Evolutionary conservation across 495 filamentous ascomycete genomes (phyloP), one percentile per base, ranked within the genome.

Genomic region (Trichocladium antarcticum): DNA sequence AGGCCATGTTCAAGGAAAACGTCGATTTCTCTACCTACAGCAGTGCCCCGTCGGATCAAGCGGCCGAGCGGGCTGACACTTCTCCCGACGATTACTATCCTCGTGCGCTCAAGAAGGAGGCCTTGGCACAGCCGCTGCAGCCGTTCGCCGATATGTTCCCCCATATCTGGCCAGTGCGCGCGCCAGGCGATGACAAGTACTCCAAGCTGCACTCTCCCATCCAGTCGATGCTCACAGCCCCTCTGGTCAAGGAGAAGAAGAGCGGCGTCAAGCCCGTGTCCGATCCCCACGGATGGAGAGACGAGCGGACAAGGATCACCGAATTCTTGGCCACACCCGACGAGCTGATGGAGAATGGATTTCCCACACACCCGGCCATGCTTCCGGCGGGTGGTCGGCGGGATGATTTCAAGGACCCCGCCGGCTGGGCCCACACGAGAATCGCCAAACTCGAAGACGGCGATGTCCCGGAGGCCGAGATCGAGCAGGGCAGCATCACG

Each of bases 111-210:
- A 70, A 70, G 16, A 65, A 69, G 52, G 72, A 80, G 2, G 68
- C 67, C 9, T 63, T 96, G 6, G 80, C 85, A 0, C 61, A 69
- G 12, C 69, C 78, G 11, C 60, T 97, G 7, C 75, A 79, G 50
- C 79, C 78, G 0, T 72, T 97, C 41, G 79, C 83, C n/a, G 76
- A 84, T 37, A 82, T 94, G 58, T 98, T 98, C 50, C 70, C 79
- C 6, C 81, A 88, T 51, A 68, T 93, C 22, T 98, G 90, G 92
- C 92, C 92, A 1, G 77, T 95, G 34, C 81, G 78, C 56, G 81
- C 87, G 1, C 82, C 85, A 0, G 92, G 89, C 5, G 90, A 97
- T 53, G 81, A 83, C 48, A 87, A 82, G 63, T 79, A 78, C 53
- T 76, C 76, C 54, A 84, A 75, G 54, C 75, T 98, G 49, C 82